Base-by-base conservation (phyloP, 2,329 filamentous ascomycete genomes). In the Falciphora oryzae region DNA sequence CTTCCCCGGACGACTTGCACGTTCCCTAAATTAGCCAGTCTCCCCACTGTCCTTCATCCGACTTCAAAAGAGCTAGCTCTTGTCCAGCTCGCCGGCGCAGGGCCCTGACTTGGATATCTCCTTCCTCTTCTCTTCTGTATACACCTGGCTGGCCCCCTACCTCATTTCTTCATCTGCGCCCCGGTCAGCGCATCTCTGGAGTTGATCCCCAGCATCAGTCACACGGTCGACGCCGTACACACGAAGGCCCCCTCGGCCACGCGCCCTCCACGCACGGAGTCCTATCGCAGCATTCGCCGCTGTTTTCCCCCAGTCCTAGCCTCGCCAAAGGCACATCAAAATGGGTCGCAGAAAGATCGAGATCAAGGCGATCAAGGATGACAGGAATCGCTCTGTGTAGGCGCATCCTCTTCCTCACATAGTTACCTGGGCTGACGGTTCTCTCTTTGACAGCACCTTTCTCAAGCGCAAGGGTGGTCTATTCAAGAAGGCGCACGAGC, bases 331-430 rank as follows among this genome's bases (percentile, higher is more conserved):
- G 53, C 31, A 13, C 28, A 28, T 70, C 77, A 79, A 75, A 64
- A 99, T 99, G 95, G 95, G 95, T 77, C 89, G 95, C 78, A 89
- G 95, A 85, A 99, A 99, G 87, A 99, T 99, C 76, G 95, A 98
- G 83, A 98, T 99, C 84, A 97, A 97, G 81, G 92, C 94, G 71
- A 98, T 98, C 84, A 97, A 97, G 80, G 93, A 97, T 87, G 93
- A 97, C 79, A 88, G 93, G 73, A 97, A 97, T 76, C 92, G 93
- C 76, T 97, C 93, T 73, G 93, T 97, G 93, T 97, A 92, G 79
- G 92, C 68, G 44, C 44, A 53, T 4, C 44, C 44, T 22, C 44
- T 25, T 6, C 44, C 44, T 3, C 13, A n/a, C 8, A 11, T 11
- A 5, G 22, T 25, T 25, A 22, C 22, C 4, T n/a, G 44, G 8